These are phyloP conservation scores for Dothideomycetidae sp. DNA, from an alignment of 2,329 filamentous ascomycete genomes.

Conservation along the genomic window DNA sequence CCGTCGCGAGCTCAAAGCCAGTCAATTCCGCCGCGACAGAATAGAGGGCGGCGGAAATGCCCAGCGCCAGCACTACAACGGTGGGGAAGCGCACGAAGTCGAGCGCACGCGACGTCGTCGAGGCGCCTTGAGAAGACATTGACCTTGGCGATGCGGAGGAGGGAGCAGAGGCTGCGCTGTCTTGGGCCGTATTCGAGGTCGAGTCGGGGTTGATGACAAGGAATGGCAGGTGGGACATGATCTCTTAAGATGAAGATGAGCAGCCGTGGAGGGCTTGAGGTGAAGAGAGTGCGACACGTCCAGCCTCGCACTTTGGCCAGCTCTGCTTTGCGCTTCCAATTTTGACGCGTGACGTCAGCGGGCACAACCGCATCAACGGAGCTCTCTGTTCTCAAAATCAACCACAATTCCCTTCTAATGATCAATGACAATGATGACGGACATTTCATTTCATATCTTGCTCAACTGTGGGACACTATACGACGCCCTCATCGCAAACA, in stretches of 20 bases:
- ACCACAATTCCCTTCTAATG: too few relatives aligned
- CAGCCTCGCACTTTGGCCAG: too few relatives aligned
- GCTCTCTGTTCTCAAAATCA: too few relatives aligned
- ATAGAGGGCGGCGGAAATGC: slow-evolving; percentile 50
- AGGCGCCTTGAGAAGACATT: slow-evolving; percentile 10
- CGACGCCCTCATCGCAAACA: too few relatives aligned
- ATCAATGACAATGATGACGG: too few relatives aligned
- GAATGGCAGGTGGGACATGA: slow-evolving; percentile 19
- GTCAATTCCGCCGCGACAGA: slow-evolving; percentile 46
- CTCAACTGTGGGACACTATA: too few relatives aligned
- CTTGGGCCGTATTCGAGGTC: slow-evolving; percentile 14
- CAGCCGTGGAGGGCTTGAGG: not conserved
- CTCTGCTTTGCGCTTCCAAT: too few relatives aligned
- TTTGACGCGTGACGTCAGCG: not conserved
- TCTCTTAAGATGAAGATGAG: too few relatives aligned
- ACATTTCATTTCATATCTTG: too few relatives aligned
- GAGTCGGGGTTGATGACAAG: slow-evolving; percentile 19
- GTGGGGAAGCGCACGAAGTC: slow-evolving; percentile 27
- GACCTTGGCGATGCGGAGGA: slow-evolving; percentile 9
- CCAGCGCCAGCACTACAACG: slow-evolving; percentile 40
- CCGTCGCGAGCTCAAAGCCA: slow-evolving; percentile 49
- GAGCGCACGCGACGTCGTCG: slow-evolving; percentile 21
- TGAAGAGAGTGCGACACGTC: too few relatives aligned
- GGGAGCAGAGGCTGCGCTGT: slow-evolving; percentile 10
- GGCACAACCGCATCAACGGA: too few relatives aligned